Evolutionary conservation across 1,284 basidiomycete genomes (phyloP).

Genomic region (Papiliotrema nemorosa): DNA sequence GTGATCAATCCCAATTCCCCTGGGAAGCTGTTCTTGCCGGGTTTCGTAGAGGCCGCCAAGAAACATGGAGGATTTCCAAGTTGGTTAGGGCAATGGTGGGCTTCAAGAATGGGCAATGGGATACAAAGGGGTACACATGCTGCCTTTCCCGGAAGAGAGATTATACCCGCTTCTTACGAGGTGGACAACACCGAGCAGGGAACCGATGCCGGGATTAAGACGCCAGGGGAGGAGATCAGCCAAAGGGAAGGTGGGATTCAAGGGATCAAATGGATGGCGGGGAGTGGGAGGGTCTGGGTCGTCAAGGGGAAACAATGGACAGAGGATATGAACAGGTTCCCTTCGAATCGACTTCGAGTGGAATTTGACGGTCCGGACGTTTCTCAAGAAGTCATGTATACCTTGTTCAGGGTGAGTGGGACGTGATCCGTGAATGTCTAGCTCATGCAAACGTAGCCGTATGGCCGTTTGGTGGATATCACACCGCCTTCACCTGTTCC

Average conservation of each 20-base stretch:
- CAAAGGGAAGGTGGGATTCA: too few species aligned
- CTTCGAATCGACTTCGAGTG: constrained; percentile 68
- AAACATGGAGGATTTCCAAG: constrained; percentile 44
- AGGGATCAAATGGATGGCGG: constrained; percentile 41
- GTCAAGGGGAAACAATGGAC: constrained; percentile 79
- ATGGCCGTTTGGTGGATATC: constrained; percentile 73
- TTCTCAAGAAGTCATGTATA: constrained; percentile 60
- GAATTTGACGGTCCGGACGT: constrained; percentile 82
- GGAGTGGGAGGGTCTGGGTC: constrained; percentile 64
- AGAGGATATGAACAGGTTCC: constrained; percentile 83
- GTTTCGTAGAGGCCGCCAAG: constrained; percentile 33
- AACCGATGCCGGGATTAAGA: too few species aligned
- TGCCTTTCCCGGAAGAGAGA: constrained; percentile 20
- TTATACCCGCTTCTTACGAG: too few species aligned
- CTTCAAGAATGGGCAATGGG: constrained; percentile 1
- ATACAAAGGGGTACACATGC: not conserved
- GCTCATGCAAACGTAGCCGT: constrained; percentile 58
- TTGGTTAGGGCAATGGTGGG: constrained; percentile 47
- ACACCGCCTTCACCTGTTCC: constrained; percentile 61
- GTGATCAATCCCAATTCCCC: constrained; percentile 24
- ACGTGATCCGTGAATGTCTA: not conserved
- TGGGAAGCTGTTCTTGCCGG: constrained; percentile 39
- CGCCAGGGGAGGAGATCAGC: too few species aligned
- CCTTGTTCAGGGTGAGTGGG: constrained; percentile 34
- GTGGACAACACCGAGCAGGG: constrained; percentile 8